Base-by-base conservation (phyloP, 1,284 basidiomycete species). In the Phylloporus sp. region DNA sequence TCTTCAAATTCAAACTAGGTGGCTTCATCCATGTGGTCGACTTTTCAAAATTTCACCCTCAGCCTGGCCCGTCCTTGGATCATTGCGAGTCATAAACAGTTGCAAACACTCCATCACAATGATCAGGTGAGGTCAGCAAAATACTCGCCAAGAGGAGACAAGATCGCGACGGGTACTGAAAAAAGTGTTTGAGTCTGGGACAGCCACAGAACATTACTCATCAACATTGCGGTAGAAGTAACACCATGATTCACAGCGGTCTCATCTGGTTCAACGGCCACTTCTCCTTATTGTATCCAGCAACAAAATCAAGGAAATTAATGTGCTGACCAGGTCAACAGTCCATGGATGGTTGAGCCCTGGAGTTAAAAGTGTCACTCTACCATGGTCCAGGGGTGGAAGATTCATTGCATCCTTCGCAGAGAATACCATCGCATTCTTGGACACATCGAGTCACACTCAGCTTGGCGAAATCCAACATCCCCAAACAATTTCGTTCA, bases 11-110 rank as follows among this genome's bases (percentile, higher is more conserved):
- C n/a, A 5, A 50, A 26, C 37, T 22, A 24, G n/a, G 13, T 20
- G 2, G 3, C 18, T 8, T 1, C n/a, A 6, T 12, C 24, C n/a
- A 12, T 7, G 24, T 13, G 22, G 50, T n/a, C n/a, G 12, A 57
- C 40, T 31, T 1, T 42, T 66, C 20, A 66, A 47, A 15, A 26
- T 47, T 15, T 47, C 46, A 6, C 46, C 46, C 11, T 47, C 46
- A 68, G 42, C 31, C 12, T 44, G 15, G 13, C 57, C 68, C 18
- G n/a, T 67, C 39, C 3, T 5, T 1, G 61, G 44, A 6, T 49
- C 56, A 44, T n/a, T n/a, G 42, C 18, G 20, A n/a, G 22, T 4
- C 13, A n/a, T n/a, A 18, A 8, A n/a, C 10, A n/a, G 12, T 10
- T n/a, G 13, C 18, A 18, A 15, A 12, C 42, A 22, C 56, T 62